Percentiles rank a stretch among this genome's conserved stretches.
These are phyloP conservation scores for Tuber aestivum DNA, from an alignment of 495 filamentous ascomycete species.

Conservation along the genomic window DNA sequence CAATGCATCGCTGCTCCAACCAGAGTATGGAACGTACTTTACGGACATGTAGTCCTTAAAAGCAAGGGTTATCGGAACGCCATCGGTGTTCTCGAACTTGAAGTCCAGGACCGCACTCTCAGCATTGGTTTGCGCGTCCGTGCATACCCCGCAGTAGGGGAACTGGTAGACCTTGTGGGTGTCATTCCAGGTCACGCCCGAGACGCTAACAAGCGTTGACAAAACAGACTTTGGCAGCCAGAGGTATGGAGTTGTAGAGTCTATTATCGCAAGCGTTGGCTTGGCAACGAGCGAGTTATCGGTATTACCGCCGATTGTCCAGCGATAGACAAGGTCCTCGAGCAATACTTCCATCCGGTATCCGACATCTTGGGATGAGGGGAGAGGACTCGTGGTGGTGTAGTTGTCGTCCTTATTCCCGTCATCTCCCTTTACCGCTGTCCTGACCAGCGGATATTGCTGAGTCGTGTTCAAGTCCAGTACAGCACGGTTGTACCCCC, in stretches of 20 bases:
- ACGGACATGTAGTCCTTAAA: slow-evolving; percentile 23
- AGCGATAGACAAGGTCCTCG: slow-evolving; percentile 37
- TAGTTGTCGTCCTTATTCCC: not conserved
- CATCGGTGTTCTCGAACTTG: slow-evolving; percentile 18
- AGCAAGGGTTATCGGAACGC: slow-evolving; percentile 18
- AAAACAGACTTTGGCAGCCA: slow-evolving; percentile 32
- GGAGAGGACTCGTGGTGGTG: slow-evolving; percentile 13
- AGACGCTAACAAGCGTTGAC: slow-evolving; percentile 44
- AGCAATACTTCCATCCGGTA: slow-evolving; percentile 30
- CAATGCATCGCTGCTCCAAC: not conserved
- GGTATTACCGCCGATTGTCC: slow-evolving; percentile 28
- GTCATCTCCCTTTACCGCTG: not conserved
- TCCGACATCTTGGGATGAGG: slow-evolving; percentile 9
- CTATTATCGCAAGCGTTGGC: slow-evolving; percentile 29
- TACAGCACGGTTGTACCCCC: slow-evolving; percentile 23
- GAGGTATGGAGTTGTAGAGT: slow-evolving; percentile 37
- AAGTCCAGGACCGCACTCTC: slow-evolving; percentile 23
- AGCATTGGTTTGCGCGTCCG: slow-evolving; percentile 5
- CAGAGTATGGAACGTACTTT: slow-evolving; percentile 12
- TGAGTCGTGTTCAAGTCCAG: slow-evolving; percentile 35
- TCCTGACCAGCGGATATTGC: slow-evolving; percentile 29
- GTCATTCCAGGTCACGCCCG: slow-evolving; percentile 59
- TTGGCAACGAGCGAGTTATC: slow-evolving; percentile 29
- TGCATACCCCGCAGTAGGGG: slow-evolving; percentile 32
- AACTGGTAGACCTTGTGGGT: slow-evolving; percentile 57